These are phyloP conservation scores for Thermomyces lanuginosus DNA, from an alignment of 2,329 filamentous ascomycete genomes.

Conservation along the genomic window DNA sequence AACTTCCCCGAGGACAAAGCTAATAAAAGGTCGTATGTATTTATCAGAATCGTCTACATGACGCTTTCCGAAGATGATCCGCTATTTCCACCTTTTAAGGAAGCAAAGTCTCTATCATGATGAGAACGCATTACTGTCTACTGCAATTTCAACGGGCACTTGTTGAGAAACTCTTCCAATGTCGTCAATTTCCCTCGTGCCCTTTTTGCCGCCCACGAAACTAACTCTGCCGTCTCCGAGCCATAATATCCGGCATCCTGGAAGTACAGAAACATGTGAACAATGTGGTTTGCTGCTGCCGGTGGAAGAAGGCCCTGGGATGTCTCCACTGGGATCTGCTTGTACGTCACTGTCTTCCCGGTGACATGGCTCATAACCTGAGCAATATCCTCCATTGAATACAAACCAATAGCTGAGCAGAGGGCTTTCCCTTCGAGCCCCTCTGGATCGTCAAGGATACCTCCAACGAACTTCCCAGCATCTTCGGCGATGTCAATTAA, in stretches of 20 bases:
- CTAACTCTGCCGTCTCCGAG: conserved; percentile 14
- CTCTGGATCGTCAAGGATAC: conserved; percentile 22
- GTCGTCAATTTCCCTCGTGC: conserved; percentile 17
- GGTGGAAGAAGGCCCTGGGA: conserved; percentile 10
- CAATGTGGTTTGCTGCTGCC: conserved; percentile 6
- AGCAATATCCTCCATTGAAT: conserved; percentile 17
- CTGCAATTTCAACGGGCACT: too few relatives aligned
- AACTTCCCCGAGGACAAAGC: too few relatives aligned
- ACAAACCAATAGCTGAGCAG: conserved; percentile 18
- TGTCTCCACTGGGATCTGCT: conserved; percentile 12
- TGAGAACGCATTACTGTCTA: too few relatives aligned
- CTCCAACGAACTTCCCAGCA: conserved; percentile 18
- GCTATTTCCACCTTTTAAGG: too few relatives aligned
- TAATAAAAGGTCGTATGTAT: too few relatives aligned
- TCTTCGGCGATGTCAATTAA: conserved; percentile 22
- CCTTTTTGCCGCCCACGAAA: conserved; percentile 14
- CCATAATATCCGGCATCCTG: conserved; percentile 25
- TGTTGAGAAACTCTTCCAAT: conserved; percentile 21
- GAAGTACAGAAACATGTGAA: conserved; percentile 14
- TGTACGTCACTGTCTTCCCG: conserved; percentile 22
- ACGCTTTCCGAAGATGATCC: background rate
- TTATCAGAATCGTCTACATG: too few relatives aligned
- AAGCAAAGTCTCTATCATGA: too few relatives aligned
- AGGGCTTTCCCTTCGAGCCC: conserved; percentile 21
- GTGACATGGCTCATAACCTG: conserved; percentile 18